Base-by-base conservation (phyloP, 1,284 basidiomycete genomes). In the Trichosporon sp. region DNA sequence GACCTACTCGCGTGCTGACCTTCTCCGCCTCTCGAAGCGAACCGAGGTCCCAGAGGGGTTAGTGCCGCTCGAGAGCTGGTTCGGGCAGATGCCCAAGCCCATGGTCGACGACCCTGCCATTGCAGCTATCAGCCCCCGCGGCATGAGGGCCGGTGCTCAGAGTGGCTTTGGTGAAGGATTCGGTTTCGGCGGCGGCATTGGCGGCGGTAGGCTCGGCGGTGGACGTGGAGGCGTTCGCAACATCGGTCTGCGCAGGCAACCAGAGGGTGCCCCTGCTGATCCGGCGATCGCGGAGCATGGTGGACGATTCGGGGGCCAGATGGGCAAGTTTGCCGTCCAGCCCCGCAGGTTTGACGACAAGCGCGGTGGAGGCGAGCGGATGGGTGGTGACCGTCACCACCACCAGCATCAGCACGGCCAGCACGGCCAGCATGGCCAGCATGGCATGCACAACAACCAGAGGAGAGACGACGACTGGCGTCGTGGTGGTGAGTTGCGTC, bases 121-220 rank as follows among this genome's bases (percentile, higher is more conserved):
- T 8, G 78, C 79, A 12, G 76, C 75, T 3, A 79, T 81, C 21
- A 74, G 75, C 34, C 60, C 66, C 6, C 23, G 70, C 68, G 44
- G 74, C 72, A 60, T 60, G 56, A 60, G 56, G 62, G 71, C 23
- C 70, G 74, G 56, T 70, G 75, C 13, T 58, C 65, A 29, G 31
- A 75, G 75, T 18, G 77, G 80, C 9, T 81, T 78, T 51, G 80
- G 79, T 1, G 79, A 81, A 65, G 80, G 80, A 0, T 81, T 81
- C 65, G 80, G 80, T 1, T 82, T 76, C 65, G 80, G 80, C 15
- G 80, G 79, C 13, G 80, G 80, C 3, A 81, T 82, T 32, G 79
- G 78, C 31, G 76, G 76, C 2, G 63, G 72, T 15, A 64, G 66
- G 5, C 47, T 70, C 25, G 67, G 72, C 3, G 68, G 75, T 11